Evolutionary conservation across 2,329 filamentous ascomycete genomes (phyloP).

Genomic region (Aspergillus latus): DNA sequence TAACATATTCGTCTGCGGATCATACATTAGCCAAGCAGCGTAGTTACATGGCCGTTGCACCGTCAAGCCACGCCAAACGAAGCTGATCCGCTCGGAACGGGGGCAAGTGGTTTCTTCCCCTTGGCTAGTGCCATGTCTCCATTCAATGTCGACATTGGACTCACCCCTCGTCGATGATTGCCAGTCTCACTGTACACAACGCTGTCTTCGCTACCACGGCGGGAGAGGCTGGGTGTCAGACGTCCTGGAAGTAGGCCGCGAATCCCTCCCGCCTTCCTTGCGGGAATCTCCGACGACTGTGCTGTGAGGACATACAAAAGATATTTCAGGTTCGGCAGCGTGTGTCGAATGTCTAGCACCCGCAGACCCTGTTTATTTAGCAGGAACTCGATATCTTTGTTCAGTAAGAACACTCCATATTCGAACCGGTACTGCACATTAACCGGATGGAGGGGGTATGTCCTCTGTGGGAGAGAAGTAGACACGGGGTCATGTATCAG

Average conservation of each 20-base stretch:
- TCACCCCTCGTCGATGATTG: constrained; percentile 29
- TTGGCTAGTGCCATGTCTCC: constrained; percentile 24
- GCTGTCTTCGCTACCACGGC: constrained; percentile 44
- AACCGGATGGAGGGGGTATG: constrained; percentile 78
- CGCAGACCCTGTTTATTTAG: constrained; percentile 67
- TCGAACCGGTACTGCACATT: constrained; percentile 86
- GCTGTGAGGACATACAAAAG: constrained; percentile 85
- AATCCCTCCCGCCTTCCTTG: constrained; percentile 55
- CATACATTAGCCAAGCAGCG: neutral
- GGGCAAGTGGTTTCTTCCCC: constrained; percentile 18
- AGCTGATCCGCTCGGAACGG: constrained; percentile 17
- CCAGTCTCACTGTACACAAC: constrained; percentile 32
- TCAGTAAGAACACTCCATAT: constrained; percentile 93
- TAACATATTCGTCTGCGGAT: neutral
- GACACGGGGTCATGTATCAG: constrained; percentile 74
- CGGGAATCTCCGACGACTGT: constrained; percentile 64
- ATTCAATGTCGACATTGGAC: constrained; percentile 29
- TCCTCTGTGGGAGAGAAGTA: constrained; percentile 55
- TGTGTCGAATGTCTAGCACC: constrained; percentile 87
- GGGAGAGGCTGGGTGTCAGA: constrained; percentile 39
- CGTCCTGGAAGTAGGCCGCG: constrained; percentile 45
- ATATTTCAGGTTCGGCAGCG: constrained; percentile 90
- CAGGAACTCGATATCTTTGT: constrained; percentile 84
- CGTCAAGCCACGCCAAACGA: constrained; percentile 24
- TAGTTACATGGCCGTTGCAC: constrained; percentile 9